Evolutionary conservation across 2,329 filamentous ascomycete species (phyloP).

Genomic region (Fusarium oxysporum): DNA sequence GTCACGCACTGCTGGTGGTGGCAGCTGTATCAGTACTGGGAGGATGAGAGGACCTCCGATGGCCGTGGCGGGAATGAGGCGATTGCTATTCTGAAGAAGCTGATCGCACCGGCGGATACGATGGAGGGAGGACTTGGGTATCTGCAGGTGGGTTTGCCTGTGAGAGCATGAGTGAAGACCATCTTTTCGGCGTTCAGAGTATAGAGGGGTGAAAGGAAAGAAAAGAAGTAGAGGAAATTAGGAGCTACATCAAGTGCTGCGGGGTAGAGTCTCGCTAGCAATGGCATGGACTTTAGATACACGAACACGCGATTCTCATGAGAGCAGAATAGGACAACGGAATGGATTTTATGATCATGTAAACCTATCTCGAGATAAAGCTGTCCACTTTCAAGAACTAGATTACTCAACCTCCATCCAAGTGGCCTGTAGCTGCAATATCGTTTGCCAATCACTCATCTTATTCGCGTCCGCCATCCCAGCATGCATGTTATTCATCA

Average conservation of each 20-base stretch:
- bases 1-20: constrained; percentile 39
- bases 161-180: neutral
- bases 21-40: constrained; percentile 36
- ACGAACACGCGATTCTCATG: neutral
- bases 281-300: neutral
- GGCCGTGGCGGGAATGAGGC: constrained; percentile 18
- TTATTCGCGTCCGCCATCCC: constrained; percentile 47
- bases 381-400: accelerated
- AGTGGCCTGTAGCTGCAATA: constrained; percentile 41
- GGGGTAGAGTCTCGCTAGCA: neutral
- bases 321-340: accelerated
- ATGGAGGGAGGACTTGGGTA: neutral
- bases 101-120: constrained; percentile 9
- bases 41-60: constrained; percentile 15
- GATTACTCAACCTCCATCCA: constrained; percentile 51
- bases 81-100: neutral
- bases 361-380: neutral
- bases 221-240: accelerated
- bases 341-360: neutral
- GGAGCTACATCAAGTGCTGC: accelerated
- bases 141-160: constrained; percentile 8
- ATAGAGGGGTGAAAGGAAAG: accelerated
- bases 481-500: constrained; percentile 49
- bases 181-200: neutral
- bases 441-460: constrained; percentile 44